Evolutionary conservation across 164 flowering plant species (phyloP), one percentile per base, ranked within the genome.

Genomic region (Macadamia tetraphylla): DNA sequence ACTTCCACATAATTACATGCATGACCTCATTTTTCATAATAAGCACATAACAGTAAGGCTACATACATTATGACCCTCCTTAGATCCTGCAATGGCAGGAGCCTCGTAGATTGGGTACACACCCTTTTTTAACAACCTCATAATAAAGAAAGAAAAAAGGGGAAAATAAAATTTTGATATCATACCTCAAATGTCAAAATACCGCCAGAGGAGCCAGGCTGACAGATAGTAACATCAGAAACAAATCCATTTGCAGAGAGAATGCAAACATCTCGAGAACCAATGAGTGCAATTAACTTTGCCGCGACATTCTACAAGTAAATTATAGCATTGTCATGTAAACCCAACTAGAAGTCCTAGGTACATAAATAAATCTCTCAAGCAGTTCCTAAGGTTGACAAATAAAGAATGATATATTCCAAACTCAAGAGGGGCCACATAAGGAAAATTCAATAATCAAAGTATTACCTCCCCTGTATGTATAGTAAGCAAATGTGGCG

Each of bases 211-310:
- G 90, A 82, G 66, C 84, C 86, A 3, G 90, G 84, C 61, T 87
- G 92, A 14, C 89, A 82, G 72, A 90, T 72, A 0, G 93, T 88
- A 43, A 83, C 90, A 70, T 76, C 85, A 0, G 93, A 90, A 73
- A 90, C 76, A 56, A 87, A 74, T 11, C 96, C 96, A 76, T 82
- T 87, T 1, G 96, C 93, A 3, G 93, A 86, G 63, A 90, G 90
- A 71, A 90, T 68, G 60, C 96, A 90, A 30, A 87, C 71, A 9
- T 80, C 88, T 43, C 88, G 66, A 17, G 86, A 78, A 46, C 88
- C 89, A 6, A 85, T 64, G 73, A 90, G 74, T 0, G 92, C 81
- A 49, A 82, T 67, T 48, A 90, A 81, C 70, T 83, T 90, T 29
- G 70, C 68, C 6, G 82, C 78, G 68, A 88, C 84, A 79, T 90